A percentile compares a stretch with the other conserved stretches of the same genome.
Conservation (phyloP, 192 early-diverging fungal species). For the Coemansia sp. region DNA sequence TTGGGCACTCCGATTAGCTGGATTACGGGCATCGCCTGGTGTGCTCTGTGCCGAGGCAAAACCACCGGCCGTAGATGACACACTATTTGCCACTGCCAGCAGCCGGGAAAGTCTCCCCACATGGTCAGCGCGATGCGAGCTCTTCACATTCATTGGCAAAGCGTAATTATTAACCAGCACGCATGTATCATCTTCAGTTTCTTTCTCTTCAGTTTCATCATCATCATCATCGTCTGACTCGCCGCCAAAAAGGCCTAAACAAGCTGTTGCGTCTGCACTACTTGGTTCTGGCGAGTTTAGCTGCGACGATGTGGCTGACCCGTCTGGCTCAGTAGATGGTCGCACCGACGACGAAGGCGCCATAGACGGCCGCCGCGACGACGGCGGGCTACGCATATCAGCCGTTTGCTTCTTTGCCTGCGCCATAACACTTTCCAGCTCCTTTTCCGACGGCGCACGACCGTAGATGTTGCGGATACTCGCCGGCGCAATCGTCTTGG, state of each 20-base stretch:
- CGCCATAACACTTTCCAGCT: constrained; percentile 9
- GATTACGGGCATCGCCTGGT: constrained; percentile 3
- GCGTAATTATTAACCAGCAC: constrained; percentile 1
- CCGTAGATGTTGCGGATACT: constrained; percentile 33
- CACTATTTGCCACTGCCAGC: constrained; percentile 16
- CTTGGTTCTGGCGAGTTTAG: constrained; percentile 20
- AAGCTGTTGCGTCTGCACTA: not conserved
- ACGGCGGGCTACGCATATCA: constrained; percentile 1
- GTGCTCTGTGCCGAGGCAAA: not conserved
- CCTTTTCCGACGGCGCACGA: not conserved
- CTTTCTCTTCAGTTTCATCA: not conserved
- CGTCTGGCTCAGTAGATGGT: constrained; percentile 1
- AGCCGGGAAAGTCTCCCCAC: constrained; percentile 28
- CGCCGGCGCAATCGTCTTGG: constrained; percentile 15
- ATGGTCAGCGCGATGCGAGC: constrained; percentile 27
- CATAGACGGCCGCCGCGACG: constrained; percentile 15
- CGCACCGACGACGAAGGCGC: not conserved
- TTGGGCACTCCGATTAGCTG: constrained; percentile 2
- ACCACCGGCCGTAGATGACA: not conserved
- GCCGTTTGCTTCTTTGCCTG: constrained; percentile 9
- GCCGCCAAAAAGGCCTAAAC: constrained; percentile 29
- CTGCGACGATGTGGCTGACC: constrained; percentile 19
- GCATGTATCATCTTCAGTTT: not conserved
- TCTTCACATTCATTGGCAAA: constrained; percentile 17
- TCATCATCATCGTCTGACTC: constrained; percentile 2